Percentiles rank a stretch among this genome's conserved stretches.
Conservation (phyloP, 2,329 filamentous ascomycete genomes). For the Plectosphaerella sp. region DNA sequence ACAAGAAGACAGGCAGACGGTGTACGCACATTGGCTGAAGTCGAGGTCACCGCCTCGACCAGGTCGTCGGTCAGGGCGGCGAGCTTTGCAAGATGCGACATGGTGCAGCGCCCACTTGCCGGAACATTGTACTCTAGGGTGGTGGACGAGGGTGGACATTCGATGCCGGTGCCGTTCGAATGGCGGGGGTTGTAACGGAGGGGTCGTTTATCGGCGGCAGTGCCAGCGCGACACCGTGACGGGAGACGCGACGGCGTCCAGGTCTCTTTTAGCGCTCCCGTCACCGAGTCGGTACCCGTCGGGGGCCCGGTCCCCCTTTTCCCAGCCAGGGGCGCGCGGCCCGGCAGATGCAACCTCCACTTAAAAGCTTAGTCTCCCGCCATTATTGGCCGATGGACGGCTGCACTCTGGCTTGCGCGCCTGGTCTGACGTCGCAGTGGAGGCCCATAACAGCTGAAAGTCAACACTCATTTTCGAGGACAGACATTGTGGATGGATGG, state of each 20-base stretch:
- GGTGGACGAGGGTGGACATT: too few species aligned
- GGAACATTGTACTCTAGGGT: neutral
- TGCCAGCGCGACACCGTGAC: too few species aligned
- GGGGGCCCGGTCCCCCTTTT: neutral
- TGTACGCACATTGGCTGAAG: constrained; percentile 42
- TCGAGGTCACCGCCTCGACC: constrained; percentile 57
- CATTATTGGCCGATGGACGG: neutral
- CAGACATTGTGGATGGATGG: neutral
- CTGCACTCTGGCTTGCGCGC: too few species aligned
- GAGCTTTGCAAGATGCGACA: constrained; percentile 68
- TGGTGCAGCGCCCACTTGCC: constrained; percentile 28
- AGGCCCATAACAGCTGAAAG: too few species aligned
- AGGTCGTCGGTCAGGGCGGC: constrained; percentile 66
- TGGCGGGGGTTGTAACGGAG: too few species aligned
- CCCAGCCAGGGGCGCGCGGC: neutral
- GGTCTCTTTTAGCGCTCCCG: too few species aligned
- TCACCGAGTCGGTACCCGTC: too few species aligned
- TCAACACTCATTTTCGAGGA: too few species aligned
- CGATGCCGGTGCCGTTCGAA: too few species aligned
- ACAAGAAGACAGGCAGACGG: neutral
- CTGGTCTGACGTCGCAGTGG: neutral
- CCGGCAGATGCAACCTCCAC: neutral
- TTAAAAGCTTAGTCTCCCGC: neutral
- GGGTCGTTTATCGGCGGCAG: too few species aligned
- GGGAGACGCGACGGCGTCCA: neutral